Evolutionary conservation across 2,329 filamentous ascomycete species (phyloP).

Genomic region (Fusarium vanettenii): DNA sequence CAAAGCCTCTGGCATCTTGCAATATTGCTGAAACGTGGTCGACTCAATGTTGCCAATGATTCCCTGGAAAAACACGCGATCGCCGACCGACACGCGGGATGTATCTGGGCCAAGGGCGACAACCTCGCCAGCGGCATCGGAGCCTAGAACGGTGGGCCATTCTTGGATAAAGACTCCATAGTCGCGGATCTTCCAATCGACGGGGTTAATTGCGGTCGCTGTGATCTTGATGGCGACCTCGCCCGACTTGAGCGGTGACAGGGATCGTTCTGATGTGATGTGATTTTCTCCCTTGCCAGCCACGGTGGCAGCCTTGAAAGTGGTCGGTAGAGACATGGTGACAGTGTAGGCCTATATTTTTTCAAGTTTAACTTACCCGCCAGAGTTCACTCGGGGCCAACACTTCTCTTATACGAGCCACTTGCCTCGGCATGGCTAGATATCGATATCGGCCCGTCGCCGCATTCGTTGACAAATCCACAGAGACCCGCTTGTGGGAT

Average conservation of each 20-base stretch:
- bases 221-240: constrained; percentile 8
- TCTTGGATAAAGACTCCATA: constrained; percentile 36
- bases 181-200: constrained; percentile 51
- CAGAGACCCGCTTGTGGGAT: background rate
- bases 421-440: background rate
- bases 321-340: background rate
- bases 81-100: constrained; percentile 14
- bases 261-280: background rate
- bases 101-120: constrained; percentile 7
- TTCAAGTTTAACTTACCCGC: background rate
- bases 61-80: constrained; percentile 49
- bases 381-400: background rate
- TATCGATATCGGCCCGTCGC: background rate
- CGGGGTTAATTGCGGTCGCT: constrained; percentile 48
- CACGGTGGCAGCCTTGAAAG: background rate
- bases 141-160: constrained; percentile 28
- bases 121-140: constrained; percentile 22
- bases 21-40: constrained; percentile 52
- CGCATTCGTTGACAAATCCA: background rate
- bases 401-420: background rate
- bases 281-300: background rate
- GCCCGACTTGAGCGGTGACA: background rate
- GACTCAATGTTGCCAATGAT: constrained; percentile 45
- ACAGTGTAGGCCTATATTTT: background rate
- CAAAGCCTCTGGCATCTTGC: constrained; percentile 47